Percentiles rank a stretch among this genome's conserved stretches.
Evolutionary conservation across 495 filamentous ascomycete genomes (phyloP).

Genomic region (Annulohypoxylon bovei): DNA sequence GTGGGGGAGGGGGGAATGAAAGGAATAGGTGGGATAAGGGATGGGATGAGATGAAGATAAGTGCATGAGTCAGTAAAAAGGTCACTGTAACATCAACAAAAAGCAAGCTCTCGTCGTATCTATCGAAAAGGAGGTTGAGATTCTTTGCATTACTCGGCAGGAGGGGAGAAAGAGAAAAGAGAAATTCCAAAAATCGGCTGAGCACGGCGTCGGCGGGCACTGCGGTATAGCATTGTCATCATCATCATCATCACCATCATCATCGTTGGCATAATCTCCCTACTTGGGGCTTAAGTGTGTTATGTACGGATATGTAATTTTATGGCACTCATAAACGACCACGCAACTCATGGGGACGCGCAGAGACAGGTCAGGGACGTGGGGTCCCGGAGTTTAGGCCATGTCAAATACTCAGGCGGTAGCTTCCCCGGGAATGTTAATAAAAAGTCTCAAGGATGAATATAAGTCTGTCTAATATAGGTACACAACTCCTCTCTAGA

Average conservation of each 20-base stretch:
- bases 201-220: slow-evolving; percentile 34
- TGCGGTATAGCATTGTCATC: slow-evolving; percentile 8
- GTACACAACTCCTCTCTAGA: background rate
- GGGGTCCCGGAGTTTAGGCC: too few relatives aligned
- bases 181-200: slow-evolving; percentile 9
- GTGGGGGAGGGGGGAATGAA: background rate
- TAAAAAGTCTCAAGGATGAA: background rate
- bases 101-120: background rate
- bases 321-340: slow-evolving; percentile 11
- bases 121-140: slow-evolving; percentile 20
- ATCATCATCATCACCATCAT: background rate
- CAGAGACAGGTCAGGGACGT: background rate
- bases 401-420: background rate
- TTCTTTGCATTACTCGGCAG: background rate
- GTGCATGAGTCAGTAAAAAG: background rate
- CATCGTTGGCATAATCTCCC: slow-evolving; percentile 3
- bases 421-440: background rate
- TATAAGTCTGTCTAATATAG: background rate
- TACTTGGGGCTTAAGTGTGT: background rate
- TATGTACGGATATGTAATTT: slow-evolving; percentile 20
- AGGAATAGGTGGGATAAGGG: too few relatives aligned
- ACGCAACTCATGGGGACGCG: slow-evolving; percentile 21
- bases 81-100: slow-evolving; percentile 22
- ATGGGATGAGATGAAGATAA: background rate
- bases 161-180: background rate